These are phyloP conservation scores for Sideroxylon spinosum DNA, from an alignment of 179 eudicot species.

Conservation along the genomic window DNA sequence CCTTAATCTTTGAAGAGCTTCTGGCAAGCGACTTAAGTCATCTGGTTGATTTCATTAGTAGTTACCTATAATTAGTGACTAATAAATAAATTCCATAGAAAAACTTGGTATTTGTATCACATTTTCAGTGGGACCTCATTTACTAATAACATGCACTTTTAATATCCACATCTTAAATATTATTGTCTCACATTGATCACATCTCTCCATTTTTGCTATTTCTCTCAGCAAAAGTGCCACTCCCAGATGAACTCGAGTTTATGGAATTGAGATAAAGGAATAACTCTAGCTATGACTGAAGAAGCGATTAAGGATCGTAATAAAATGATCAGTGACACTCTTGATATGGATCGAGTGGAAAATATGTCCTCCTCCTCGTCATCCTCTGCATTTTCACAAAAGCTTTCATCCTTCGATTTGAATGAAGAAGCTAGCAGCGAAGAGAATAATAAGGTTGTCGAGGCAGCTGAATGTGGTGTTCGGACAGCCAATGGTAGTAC, in stretches of 20 bases:
- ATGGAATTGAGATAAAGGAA: background rate
- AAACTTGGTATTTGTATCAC: too few relatives aligned
- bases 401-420: conserved; percentile 24
- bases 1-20: too few relatives aligned
- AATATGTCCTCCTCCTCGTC: conserved; percentile 11
- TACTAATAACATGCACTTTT: background rate
- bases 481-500: conserved; percentile 14
- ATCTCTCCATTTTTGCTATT: background rate
- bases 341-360: conserved; percentile 10
- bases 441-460: conserved; percentile 11
- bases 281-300: conserved; percentile 13
- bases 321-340: background rate
- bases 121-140: background rate
- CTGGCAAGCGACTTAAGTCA: too few relatives aligned
- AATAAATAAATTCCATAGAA: too few relatives aligned
- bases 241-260: background rate
- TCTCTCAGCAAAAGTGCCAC: background rate
- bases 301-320: background rate
- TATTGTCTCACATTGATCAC: background rate
- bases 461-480: background rate
- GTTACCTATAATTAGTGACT: too few relatives aligned
- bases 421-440: conserved; percentile 28
- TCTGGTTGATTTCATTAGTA: too few relatives aligned
- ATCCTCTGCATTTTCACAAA: conserved; percentile 12
- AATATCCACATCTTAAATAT: background rate